These are phyloP conservation scores for Coccinonectria pachysandricola DNA, from an alignment of 2,329 filamentous ascomycete species.

Conservation along the genomic window DNA sequence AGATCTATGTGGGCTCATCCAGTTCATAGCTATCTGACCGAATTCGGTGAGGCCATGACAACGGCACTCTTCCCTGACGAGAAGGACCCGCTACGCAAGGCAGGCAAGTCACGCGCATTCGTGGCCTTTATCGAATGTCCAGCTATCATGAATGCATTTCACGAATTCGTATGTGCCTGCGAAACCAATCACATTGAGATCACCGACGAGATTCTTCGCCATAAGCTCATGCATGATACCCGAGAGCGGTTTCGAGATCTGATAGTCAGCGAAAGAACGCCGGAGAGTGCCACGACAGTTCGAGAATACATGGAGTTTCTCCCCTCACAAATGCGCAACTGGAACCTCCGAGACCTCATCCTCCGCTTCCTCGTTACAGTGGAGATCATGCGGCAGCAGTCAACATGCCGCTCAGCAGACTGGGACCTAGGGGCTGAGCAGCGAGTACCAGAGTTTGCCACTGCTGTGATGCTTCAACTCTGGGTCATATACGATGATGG, in stretches of 20 bases:
- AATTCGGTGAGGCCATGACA: constrained; percentile 11
- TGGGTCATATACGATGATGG: constrained; percentile 10
- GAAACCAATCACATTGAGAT: neutral
- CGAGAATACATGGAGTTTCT: constrained; percentile 10
- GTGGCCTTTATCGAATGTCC: constrained; percentile 18
- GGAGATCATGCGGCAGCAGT: constrained; percentile 17
- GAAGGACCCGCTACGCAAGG: constrained; percentile 1
- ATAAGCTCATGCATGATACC: constrained; percentile 4
- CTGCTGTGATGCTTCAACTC: constrained; percentile 14
- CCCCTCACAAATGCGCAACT: too few species aligned
- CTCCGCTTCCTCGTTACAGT: constrained; percentile 15
- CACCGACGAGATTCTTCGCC: constrained; percentile 3
- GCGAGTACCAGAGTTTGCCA: constrained; percentile 12
- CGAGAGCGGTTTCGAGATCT: constrained; percentile 7
- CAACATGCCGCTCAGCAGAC: constrained; percentile 7
- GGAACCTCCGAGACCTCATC: constrained; percentile 8
- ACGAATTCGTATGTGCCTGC: constrained; percentile 6
- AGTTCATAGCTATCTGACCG: constrained; percentile 8
- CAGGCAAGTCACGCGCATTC: constrained; percentile 8
- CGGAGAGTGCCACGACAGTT: neutral
- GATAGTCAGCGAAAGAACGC: constrained; percentile 11
- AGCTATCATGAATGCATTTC: constrained; percentile 15
- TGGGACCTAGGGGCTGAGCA: constrained; percentile 12
- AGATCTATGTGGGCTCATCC: constrained; percentile 4
- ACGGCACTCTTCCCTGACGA: constrained; percentile 6